phyloP scores from a whole-genome alignment of 108 stramenopile species.

The Discostella pseudostelligera region DNA sequence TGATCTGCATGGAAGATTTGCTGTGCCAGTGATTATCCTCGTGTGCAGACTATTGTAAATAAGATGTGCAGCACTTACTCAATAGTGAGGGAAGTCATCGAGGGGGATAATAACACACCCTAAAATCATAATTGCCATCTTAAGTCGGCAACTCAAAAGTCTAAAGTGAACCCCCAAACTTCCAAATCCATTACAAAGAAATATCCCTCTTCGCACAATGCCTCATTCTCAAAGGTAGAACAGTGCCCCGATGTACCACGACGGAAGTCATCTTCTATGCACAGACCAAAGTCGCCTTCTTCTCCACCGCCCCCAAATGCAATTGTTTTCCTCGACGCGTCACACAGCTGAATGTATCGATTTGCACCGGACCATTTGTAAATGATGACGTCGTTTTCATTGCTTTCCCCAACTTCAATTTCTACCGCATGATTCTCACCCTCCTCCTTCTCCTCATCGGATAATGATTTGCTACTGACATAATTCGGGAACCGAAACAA shows the following conservation, averaged over 20 bases:
- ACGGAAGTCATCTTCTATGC: constrained; percentile 85
- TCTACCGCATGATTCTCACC: neutral
- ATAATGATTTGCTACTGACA: neutral
- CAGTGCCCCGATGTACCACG: constrained; percentile 79
- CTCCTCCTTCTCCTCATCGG: neutral
- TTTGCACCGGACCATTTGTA: constrained; percentile 86
- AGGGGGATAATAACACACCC: neutral
- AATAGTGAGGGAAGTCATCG: neutral
- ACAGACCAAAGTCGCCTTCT: constrained; percentile 84
- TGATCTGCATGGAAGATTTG: no score
- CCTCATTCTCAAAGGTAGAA: constrained; percentile 85
- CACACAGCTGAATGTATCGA: constrained; percentile 84
- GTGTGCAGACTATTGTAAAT: no score
- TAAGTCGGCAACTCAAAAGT: constrained; percentile 16
- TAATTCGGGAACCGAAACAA: constrained; percentile 47
- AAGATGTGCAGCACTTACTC: no score
- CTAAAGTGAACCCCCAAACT: constrained; percentile 64
- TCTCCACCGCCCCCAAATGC: constrained; percentile 90
- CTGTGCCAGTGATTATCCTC: no score
- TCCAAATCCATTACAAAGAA: constrained; percentile 78
- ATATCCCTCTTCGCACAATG: constrained; percentile 61
- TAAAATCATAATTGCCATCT: neutral
- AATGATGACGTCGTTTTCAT: constrained; percentile 35
- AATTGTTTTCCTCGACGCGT: constrained; percentile 52
- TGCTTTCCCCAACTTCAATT: neutral